phyloP scores from a whole-genome alignment of 1,284 basidiomycete species.

The Lentinula novae-zelandiae region DNA sequence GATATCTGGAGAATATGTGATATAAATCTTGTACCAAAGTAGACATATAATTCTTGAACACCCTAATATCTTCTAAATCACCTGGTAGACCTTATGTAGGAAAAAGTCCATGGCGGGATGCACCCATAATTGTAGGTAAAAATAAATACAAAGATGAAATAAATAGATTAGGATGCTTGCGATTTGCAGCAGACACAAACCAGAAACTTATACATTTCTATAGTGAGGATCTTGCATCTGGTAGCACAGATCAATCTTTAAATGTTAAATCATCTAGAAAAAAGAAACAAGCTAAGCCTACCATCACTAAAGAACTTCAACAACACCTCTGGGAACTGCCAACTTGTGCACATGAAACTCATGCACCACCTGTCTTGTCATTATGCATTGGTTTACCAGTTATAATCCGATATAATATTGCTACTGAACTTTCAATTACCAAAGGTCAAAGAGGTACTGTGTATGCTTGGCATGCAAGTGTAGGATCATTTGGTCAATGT shows the following conservation, averaged over 20 bases:
- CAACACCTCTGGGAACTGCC: constrained; percentile 26
- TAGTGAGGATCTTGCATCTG: constrained; percentile 10
- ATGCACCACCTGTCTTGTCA: constrained; percentile 26
- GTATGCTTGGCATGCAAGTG: constrained; percentile 25
- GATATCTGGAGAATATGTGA: too few species aligned
- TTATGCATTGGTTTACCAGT: constrained; percentile 38
- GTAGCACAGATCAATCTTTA: not conserved
- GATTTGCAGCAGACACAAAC: constrained; percentile 15
- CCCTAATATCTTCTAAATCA: not conserved
- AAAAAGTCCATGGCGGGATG: constrained; percentile 3
- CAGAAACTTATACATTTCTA: constrained; percentile 10
- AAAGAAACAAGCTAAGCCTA: not conserved
- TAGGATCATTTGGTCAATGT: constrained; percentile 11
- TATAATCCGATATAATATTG: constrained; percentile 32
- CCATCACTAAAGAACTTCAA: constrained; percentile 14
- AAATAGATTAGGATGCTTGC: constrained; percentile 14
- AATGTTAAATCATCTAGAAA: not conserved
- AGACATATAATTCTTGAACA: constrained; percentile 16
- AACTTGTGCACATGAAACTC: constrained; percentile 16
- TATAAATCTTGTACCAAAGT: constrained; percentile 15
- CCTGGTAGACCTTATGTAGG: constrained; percentile 1
- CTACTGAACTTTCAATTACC: constrained; percentile 35
- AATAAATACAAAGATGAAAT: constrained; percentile 18
- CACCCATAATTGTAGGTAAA: constrained; percentile 18
- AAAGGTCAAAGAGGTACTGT: constrained; percentile 38